Evolutionary conservation across 2,329 filamentous ascomycete genomes (phyloP).

Genomic region (Alternaria dauci): DNA sequence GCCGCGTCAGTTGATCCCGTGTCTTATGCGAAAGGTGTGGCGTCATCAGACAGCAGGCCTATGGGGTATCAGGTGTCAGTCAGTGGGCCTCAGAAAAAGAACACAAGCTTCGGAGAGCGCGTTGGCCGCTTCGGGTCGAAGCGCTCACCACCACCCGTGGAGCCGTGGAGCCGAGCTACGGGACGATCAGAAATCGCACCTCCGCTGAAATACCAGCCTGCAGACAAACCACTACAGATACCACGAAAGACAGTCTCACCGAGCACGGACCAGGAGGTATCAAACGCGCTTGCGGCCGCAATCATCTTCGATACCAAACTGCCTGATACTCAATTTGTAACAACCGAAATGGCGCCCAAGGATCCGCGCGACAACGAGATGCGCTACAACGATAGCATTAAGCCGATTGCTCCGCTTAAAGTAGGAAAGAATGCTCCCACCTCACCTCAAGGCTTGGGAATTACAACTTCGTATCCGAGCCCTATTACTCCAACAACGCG

Average conservation of each 20-base stretch:
- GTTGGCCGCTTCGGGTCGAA: conserved; percentile 36
- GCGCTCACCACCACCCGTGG: conserved; percentile 43
- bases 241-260: conserved; percentile 38
- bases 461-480: conserved; percentile 38
- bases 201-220: conserved; percentile 68
- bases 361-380: conserved; percentile 25
- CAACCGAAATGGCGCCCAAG: conserved; percentile 27
- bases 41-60: conserved; percentile 21
- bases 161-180: conserved; percentile 76
- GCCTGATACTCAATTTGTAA: conserved; percentile 44
- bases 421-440: conserved; percentile 48
- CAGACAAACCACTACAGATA: conserved; percentile 65
- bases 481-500: conserved; percentile 39
- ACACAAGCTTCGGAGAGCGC: conserved; percentile 43
- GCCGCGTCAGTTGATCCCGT: conserved; percentile 66
- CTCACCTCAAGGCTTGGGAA: conserved; percentile 39
- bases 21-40: conserved; percentile 34
- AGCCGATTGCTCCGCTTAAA: conserved; percentile 55
- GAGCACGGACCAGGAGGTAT: conserved; percentile 27
- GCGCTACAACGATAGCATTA: conserved; percentile 52
- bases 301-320: conserved; percentile 27
- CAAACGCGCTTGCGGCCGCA: conserved; percentile 38
- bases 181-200: conserved; percentile 71
- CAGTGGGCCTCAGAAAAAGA: conserved; percentile 37
- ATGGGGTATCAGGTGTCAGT: conserved; percentile 49